phyloP scores from a whole-genome alignment of 805 yeast species.

The Lipomyces lipofer region DNA sequence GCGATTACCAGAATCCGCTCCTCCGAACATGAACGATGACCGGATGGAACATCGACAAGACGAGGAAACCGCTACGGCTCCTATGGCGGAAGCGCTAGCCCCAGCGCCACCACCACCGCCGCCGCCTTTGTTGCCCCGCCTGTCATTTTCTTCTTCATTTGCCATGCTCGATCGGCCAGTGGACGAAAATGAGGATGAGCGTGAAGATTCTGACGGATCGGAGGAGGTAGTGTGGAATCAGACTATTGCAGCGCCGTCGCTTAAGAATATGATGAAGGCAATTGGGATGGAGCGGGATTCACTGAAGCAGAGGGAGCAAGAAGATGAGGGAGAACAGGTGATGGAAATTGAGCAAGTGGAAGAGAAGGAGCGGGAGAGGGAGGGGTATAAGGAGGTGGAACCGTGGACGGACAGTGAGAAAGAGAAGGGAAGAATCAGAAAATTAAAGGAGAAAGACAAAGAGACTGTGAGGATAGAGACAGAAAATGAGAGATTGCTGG shows the following conservation, averaged over 20 bases:
- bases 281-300: neutral
- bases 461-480: too few relatives aligned
- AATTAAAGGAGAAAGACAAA: too few relatives aligned
- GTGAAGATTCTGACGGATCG: neutral
- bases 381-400: too few relatives aligned
- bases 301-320: neutral
- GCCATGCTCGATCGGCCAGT: neutral
- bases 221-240: constrained; percentile 10
- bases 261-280: neutral
- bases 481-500: too few relatives aligned
- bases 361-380: too few relatives aligned
- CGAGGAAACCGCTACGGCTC: constrained; percentile 3
- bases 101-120: constrained; percentile 11
- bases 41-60: neutral
- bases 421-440: too few relatives aligned
- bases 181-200: neutral
- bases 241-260: constrained; percentile 1
- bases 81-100: constrained; percentile 1
- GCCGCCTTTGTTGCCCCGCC: constrained; percentile 13
- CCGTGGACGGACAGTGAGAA: too few relatives aligned
- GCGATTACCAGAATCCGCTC: neutral
- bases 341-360: neutral
- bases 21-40: neutral
- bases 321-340: neutral
- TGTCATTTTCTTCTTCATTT: constrained; percentile 13